These are phyloP conservation scores for Herpetospermum pedunculosum DNA, from an alignment of 306 rosid genomes.

Conservation along the genomic window DNA sequence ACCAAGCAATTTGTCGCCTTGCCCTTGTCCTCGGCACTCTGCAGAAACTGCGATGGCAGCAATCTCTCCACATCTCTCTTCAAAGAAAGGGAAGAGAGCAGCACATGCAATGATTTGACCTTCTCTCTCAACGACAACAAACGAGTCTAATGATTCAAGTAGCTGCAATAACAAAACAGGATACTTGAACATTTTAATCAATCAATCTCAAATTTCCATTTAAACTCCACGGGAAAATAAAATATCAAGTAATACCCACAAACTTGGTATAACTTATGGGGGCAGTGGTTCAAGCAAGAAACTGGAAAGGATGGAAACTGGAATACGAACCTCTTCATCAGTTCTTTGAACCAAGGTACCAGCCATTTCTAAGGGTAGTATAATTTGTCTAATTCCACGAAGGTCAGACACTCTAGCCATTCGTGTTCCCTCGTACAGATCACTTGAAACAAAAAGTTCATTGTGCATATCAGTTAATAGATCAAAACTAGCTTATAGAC, in stretches of 20 bases:
- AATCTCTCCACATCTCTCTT: slow-evolving; percentile 84
- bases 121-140: slow-evolving; percentile 79
- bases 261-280: neutral
- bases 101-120: slow-evolving; percentile 95
- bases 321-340: slow-evolving; percentile 54
- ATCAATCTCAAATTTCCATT: neutral
- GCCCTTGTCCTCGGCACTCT: slow-evolving; percentile 92
- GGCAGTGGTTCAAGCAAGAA: neutral
- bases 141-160: slow-evolving; percentile 44
- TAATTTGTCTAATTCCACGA: slow-evolving; percentile 55
- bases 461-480: slow-evolving; percentile 9
- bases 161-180: slow-evolving; percentile 26
- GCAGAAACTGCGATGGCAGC: slow-evolving; percentile 94
- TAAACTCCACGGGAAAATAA: neutral
- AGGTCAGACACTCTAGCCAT: slow-evolving; percentile 58
- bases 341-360: slow-evolving; percentile 75
- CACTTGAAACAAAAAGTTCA: slow-evolving; percentile 33
- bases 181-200: neutral
- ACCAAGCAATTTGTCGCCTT: slow-evolving; percentile 97
- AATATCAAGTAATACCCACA: neutral
- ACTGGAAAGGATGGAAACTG: neutral
- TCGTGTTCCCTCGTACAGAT: slow-evolving; percentile 94
- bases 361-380: slow-evolving; percentile 62
- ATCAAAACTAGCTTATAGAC: neutral
- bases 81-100: slow-evolving; percentile 67